Evolutionary conservation across 108 stramenopile species (phyloP).

Genomic region (Schizochytrium sp.): DNA sequence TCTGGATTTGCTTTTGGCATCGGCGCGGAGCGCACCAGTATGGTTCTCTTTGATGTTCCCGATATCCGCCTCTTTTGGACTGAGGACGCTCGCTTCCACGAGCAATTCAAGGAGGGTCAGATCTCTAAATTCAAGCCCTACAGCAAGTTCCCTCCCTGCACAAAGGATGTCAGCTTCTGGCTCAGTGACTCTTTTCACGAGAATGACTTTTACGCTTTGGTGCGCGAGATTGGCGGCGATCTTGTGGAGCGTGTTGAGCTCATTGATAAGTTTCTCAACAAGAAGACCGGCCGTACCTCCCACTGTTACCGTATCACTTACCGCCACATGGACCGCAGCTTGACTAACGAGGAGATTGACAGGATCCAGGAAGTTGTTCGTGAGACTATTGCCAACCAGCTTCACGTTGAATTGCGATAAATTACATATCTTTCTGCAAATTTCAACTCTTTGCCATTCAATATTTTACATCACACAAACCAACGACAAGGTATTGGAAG

Average conservation of each 20-base stretch:
- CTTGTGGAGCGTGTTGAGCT: conserved; percentile 88
- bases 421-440: neutral
- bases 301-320: conserved; percentile 93
- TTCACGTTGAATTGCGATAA: conserved; percentile 80
- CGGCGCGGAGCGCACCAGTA: conserved; percentile 94
- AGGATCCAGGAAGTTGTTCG: conserved; percentile 86
- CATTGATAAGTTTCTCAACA: conserved; percentile 91
- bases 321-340: conserved; percentile 92
- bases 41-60: conserved; percentile 93
- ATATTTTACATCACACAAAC: neutral
- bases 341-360: conserved; percentile 97
- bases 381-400: conserved; percentile 60
- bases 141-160: conserved; percentile 92
- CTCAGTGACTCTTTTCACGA: conserved; percentile 67
- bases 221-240: conserved; percentile 91
- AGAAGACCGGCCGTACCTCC: conserved; percentile 84
- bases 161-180: conserved; percentile 96
- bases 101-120: conserved; percentile 85
- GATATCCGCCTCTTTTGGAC: conserved; percentile 95
- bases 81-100: conserved; percentile 85
- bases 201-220: conserved; percentile 90
- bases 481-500: too few species aligned
- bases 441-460: neutral
- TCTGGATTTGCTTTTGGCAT: conserved; percentile 94
- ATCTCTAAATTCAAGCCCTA: conserved; percentile 88